Conservation (phyloP, 768 basidiomycete genomes). For the Hypholoma sublateritium region DNA sequence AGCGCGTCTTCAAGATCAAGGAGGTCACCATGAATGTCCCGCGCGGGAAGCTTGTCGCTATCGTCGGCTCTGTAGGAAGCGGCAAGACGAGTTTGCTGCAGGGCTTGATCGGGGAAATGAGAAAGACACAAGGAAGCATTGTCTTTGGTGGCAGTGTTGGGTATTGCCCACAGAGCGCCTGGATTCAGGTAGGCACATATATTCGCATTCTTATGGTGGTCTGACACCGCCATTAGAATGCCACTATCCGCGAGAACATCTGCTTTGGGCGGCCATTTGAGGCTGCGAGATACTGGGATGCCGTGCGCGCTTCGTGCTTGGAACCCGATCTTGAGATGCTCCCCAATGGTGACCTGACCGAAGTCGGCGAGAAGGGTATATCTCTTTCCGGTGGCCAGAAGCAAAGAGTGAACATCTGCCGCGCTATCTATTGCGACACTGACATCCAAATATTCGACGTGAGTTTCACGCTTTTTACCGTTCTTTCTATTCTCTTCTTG, state of each 20-base stretch:
- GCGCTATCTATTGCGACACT: constrained; percentile 83
- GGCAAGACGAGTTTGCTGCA: constrained; percentile 73
- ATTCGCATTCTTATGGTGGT: constrained; percentile 4
- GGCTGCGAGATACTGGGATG: constrained; percentile 80
- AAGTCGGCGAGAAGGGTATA: constrained; percentile 66
- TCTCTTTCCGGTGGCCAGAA: constrained; percentile 81
- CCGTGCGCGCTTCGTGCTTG: constrained; percentile 73
- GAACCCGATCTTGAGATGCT: constrained; percentile 80
- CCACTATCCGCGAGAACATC: constrained; percentile 87
- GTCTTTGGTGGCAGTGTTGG: constrained; percentile 75
- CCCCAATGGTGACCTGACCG: constrained; percentile 75
- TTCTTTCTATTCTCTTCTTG: not conserved
- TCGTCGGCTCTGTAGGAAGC: constrained; percentile 81
- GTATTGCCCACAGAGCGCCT: constrained; percentile 86
- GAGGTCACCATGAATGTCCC: constrained; percentile 70
- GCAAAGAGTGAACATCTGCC: constrained; percentile 83
- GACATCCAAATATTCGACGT: constrained; percentile 87
- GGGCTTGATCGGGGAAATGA: constrained; percentile 83
- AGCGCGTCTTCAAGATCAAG: constrained; percentile 59
- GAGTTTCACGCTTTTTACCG: not conserved
- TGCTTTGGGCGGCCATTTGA: constrained; percentile 86
- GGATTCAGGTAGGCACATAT: constrained; percentile 67
- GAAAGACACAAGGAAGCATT: constrained; percentile 61
- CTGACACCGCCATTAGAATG: constrained; percentile 44
- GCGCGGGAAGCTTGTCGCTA: constrained; percentile 75